phyloP scores from a whole-genome alignment of 2,329 filamentous ascomycete genomes.

The Lasiodiplodia sp. region DNA sequence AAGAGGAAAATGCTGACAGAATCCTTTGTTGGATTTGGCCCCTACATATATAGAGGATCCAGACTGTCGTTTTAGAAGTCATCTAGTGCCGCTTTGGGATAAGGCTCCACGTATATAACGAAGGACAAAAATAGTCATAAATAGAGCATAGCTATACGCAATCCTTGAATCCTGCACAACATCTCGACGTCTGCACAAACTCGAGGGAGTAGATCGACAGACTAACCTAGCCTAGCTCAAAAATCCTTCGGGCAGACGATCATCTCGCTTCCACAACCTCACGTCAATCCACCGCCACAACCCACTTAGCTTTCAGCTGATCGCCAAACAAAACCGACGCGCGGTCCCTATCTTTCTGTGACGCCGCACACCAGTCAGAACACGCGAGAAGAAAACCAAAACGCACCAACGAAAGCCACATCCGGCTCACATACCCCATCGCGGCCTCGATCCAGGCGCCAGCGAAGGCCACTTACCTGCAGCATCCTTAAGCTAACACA shows the following conservation, averaged over 20 bases:
- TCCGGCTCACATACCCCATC: not conserved
- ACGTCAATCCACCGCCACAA: not conserved
- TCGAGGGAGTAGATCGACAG: not conserved
- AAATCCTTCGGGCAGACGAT: not conserved
- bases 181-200: not conserved
- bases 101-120: not conserved
- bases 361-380: not conserved
- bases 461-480: not conserved
- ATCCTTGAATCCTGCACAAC: not conserved
- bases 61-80: not conserved
- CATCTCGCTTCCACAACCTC: not conserved
- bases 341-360: not conserved
- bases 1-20: not conserved
- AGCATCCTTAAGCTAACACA: not conserved
- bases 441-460: not conserved
- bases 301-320: slow-evolving; percentile 1
- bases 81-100: not conserved
- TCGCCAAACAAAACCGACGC: not conserved
- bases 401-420: slow-evolving; percentile 6
- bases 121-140: not conserved
- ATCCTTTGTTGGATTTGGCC: not conserved
- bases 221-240: not conserved
- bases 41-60: not conserved
- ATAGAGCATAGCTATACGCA: not conserved
- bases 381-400: not conserved